Base-by-base conservation (phyloP, 441 rosid species). In the Jatropha podagrica region DNA sequence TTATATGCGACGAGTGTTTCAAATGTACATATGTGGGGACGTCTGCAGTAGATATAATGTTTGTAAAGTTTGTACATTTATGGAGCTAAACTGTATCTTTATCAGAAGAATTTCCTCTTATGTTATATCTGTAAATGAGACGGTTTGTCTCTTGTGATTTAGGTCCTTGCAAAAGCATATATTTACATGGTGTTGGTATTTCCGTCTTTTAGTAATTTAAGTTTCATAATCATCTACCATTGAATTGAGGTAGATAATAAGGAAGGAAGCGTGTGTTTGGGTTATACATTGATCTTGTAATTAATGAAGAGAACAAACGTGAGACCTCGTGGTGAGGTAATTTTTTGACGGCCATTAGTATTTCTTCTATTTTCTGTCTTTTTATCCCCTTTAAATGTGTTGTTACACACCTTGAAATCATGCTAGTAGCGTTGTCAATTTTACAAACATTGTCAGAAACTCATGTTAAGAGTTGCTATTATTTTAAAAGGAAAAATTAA, bases 61-160 rank as follows among this genome's bases (percentile, higher is more conserved):
- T 48, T 78, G 66, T 72, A 66, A 75, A 75, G 74, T 60, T 27
- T 55, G 65, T 38, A 40, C 48, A 20, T 46, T 32, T 66, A 48
- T 7, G 71, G 58, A 74, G 63, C 20, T 32, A 42, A 48, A 64
- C 75, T 56, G 77, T 37, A 72, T 64, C 8, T 58, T 44, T 15
- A 13, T 54, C 15, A 13, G 67, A 32, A 38, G 62, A 40, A 44
- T 65, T 15, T 17, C 40, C 3, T 85, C 88, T 60, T 86, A 90
- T 82, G 46, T 2, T 64, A n/a, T 46, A 44, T 44, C 4, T 72
- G 78, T 79, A 79, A 54, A 79, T 42, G 61, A 46, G 74, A 62
- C 68, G 38, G 38, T 37, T 42, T 52, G 60, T 62, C 42, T 32
- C 27, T 61, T 72, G 64, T 63, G 60, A 61, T 61, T 61, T 20